These are phyloP conservation scores for Melampsora americana DNA, from an alignment of 1,284 basidiomycete genomes.

Conservation along the genomic window DNA sequence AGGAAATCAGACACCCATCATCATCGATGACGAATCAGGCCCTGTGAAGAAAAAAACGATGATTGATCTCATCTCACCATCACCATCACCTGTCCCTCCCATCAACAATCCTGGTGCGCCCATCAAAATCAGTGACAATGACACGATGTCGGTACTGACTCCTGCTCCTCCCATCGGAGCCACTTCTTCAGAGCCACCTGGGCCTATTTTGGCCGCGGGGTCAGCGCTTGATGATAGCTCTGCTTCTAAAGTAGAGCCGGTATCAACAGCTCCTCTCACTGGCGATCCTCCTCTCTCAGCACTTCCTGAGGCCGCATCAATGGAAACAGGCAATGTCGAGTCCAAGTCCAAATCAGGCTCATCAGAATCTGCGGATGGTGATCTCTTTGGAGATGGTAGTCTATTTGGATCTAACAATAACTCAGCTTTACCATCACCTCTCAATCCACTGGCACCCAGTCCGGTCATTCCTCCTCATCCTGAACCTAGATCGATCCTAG, in stretches of 20 bases:
- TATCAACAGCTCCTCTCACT: not conserved
- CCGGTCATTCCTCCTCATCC: not conserved
- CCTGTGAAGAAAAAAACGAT: not conserved
- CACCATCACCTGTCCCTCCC: not conserved
- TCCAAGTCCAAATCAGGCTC: slow-evolving; percentile 1
- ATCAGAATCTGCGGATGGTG: slow-evolving; percentile 31
- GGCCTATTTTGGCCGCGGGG: not conserved
- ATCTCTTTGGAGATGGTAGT: slow-evolving; percentile 38
- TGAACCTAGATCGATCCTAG: not conserved
- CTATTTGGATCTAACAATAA: slow-evolving; percentile 29
- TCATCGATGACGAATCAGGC: slow-evolving; percentile 1
- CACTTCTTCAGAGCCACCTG: not conserved
- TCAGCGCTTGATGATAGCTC: no score
- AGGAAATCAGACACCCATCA: not conserved
- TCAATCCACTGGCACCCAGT: slow-evolving; percentile 7
- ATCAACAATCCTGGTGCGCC: not conserved
- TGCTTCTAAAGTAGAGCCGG: no score
- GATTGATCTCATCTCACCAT: not conserved
- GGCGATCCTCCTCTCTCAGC: not conserved
- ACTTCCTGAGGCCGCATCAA: not conserved
- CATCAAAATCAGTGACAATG: not conserved
- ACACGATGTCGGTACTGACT: not conserved
- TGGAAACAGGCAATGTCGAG: not conserved
- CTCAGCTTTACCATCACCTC: slow-evolving; percentile 29
- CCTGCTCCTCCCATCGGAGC: not conserved